Evolutionary conservation across 371 early-diverging fungal species (phyloP), one percentile per base, ranked within the genome.

Genomic region (Mortierella sp.): DNA sequence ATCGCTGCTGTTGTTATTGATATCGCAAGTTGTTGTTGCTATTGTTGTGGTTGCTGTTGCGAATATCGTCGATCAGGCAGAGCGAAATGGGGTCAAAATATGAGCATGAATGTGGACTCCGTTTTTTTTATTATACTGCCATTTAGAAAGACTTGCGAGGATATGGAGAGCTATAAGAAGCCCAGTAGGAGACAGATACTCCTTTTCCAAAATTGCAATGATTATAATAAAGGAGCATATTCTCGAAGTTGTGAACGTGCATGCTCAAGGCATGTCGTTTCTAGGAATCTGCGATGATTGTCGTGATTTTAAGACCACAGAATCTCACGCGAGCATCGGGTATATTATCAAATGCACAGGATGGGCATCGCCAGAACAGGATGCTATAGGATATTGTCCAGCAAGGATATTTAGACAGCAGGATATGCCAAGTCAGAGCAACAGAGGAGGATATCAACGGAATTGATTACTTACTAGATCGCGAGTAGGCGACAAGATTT

Each of bases 211-310:
- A 3, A 52, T 22, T 52, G 22, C 18, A 43, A 43, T n/a, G n/a
- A n/a, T n/a, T n/a, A n/a, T 52, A 52, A 52, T 52, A 52, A 52
- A 52, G 52, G 52, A 52, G 52, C 52, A 10, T 52, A 24, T 52
- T 22, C n/a, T 52, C 52, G 10, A 52, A 52, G 16, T 35, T 6
- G 35, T 22, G 52, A n/a, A 52, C 22, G 52, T 52, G 52, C 52
- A 52, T 52, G 10, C 22, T 22, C 52, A 52, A 52, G 24, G 24
- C 52, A 52, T 52, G 9, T 52, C 18, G 22, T 22, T 24, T 52
- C 24, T 10, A 22, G 9, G 24, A 24, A 52, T n/a, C 24, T 9
- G 20, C 10, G 52, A 52, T 22, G n/a, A 52, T 9, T 52, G 18
- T 52, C 52, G 52, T 52, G 52, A 52, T 52, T 52, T 52, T 52